Conservation (phyloP, 352 stramenopile species). For the Phytophthora foliorum region DNA sequence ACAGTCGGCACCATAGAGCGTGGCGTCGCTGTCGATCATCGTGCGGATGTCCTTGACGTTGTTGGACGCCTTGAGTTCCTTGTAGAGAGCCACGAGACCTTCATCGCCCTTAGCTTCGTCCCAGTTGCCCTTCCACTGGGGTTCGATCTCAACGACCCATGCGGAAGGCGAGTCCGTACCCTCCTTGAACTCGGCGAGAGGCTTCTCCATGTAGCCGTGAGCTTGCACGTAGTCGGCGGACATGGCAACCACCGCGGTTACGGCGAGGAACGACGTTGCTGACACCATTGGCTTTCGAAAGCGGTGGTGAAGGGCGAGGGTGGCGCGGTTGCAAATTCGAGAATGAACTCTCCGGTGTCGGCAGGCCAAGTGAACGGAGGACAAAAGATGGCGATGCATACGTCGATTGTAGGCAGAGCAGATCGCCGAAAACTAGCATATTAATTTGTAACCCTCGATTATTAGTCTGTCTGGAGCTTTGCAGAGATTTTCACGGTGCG, state of each 20-base stretch:
- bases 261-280: slow-evolving; percentile 9
- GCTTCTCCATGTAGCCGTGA: slow-evolving; percentile 38
- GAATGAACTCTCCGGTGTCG: slow-evolving; percentile 3
- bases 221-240: slow-evolving; percentile 16
- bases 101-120: slow-evolving; percentile 21
- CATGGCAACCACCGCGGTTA: slow-evolving; percentile 7
- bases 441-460: not conserved
- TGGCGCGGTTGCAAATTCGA: slow-evolving; percentile 11
- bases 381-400: not conserved
- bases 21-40: slow-evolving; percentile 36
- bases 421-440: slow-evolving; percentile 23
- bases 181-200: slow-evolving; percentile 32
- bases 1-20: slow-evolving; percentile 38
- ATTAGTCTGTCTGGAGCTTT: slow-evolving; percentile 3
- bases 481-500: not conserved
- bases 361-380: not conserved
- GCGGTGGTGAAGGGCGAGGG: not conserved
- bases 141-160: slow-evolving; percentile 33
- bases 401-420: slow-evolving; percentile 13
- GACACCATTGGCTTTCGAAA: slow-evolving; percentile 23
- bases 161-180: slow-evolving; percentile 15
- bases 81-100: slow-evolving; percentile 30
- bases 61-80: slow-evolving; percentile 33
- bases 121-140: slow-evolving; percentile 38
- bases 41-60: slow-evolving; percentile 38